Evolutionary conservation across 176 grass and related monocot species (phyloP).

Genomic region (Paspalum notatum): DNA sequence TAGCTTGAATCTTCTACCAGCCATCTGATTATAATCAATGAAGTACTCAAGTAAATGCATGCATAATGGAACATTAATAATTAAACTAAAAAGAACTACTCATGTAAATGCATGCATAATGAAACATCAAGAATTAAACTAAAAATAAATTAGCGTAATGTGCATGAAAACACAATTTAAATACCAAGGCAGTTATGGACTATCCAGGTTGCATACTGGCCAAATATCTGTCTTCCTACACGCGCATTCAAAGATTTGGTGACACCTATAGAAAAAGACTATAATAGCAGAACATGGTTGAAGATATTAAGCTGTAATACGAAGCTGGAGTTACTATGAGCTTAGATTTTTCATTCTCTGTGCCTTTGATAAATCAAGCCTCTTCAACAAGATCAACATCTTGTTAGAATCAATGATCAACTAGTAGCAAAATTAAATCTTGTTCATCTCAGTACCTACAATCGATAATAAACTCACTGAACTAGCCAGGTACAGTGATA

Average conservation of each 20-base stretch:
- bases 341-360: background rate
- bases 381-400: background rate
- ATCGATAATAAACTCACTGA: background rate
- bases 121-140: background rate
- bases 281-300: background rate
- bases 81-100: background rate
- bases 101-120: background rate
- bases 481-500: background rate
- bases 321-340: background rate
- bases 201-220: background rate
- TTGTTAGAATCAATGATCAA: background rate
- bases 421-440: conserved; percentile 17
- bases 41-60: background rate
- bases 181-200: background rate
- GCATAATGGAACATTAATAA: background rate
- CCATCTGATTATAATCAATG: conserved; percentile 29
- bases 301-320: background rate
- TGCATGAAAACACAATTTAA: background rate
- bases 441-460: background rate
- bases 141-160: background rate
- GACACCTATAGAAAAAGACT: background rate
- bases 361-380: background rate
- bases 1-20: conserved; percentile 11
- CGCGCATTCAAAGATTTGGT: background rate
- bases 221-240: background rate